Evolutionary conservation across 169 alveolate genomes (phyloP), one percentile per base, ranked within the genome.

Genomic region (Plasmodium gonderi): DNA sequence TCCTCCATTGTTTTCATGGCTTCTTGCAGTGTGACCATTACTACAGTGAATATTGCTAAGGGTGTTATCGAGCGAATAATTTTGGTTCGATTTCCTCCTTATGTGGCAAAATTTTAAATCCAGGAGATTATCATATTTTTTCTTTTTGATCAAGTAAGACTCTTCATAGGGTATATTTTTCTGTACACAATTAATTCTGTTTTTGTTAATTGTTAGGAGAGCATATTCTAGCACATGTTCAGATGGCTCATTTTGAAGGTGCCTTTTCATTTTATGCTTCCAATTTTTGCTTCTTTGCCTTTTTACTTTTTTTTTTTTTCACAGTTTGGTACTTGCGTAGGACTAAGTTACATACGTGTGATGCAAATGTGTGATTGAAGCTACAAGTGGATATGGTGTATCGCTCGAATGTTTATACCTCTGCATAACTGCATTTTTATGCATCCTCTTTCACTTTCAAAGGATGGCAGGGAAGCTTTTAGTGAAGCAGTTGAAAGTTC

Each of bases 111-210:
- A 77, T 36, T 87, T 87, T 68, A 87, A 40, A 67, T 87, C 93
- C 2, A 87, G 23, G 5, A 76, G 29, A 23, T 60, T 26, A 2
- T 87, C 87, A 76, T 29, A 36, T 38, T 87, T 54, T 47, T 87
- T 77, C 45, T 87, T 74, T 67, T 87, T 77, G 26, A 75, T 76
- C 38, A 87, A 79, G 60, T 87, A 87, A 67, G 78, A 38, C 47
- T 87, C 93, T 79, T 87, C 93, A 67, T 54, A 87, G 31, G 93
- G 81, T 8, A 76, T 42, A 76, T 87, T 87, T 14, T 54, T 49
- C 40, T 87, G 68, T 14, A 87, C 80, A 65, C 60, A 17, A 79
- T 76, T 36, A 64, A 87, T 17, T 14, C 93, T 76, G 47, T 36
- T 51, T 36, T 74, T 64, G 36, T 87, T 87, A 26, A 87, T 40